Evolutionary conservation across 2,329 filamentous ascomycete species (phyloP).

Genomic region (Colletotrichum filicis): DNA sequence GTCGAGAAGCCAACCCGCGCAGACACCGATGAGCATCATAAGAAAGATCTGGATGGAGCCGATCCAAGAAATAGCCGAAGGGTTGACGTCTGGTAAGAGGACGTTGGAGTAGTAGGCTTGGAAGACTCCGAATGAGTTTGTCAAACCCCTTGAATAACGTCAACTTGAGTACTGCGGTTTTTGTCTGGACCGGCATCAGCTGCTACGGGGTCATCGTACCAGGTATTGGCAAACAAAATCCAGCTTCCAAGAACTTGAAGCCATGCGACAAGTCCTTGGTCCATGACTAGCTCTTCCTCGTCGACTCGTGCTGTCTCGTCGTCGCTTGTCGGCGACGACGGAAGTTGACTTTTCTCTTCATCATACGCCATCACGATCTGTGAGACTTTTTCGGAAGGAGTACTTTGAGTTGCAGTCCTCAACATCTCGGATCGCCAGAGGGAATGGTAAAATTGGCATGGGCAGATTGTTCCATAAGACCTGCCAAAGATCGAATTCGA

Average conservation of each 20-base stretch:
- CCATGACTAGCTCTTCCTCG: slow-evolving; percentile 20
- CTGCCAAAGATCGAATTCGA: background rate
- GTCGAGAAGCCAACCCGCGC: slow-evolving; percentile 60
- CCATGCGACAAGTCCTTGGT: slow-evolving; percentile 55
- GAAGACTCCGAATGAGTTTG: slow-evolving; percentile 63
- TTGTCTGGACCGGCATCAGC: too few relatives aligned
- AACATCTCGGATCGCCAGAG: background rate
- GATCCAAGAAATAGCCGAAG: slow-evolving; percentile 53
- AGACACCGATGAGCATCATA: slow-evolving; percentile 52
- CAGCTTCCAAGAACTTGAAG: slow-evolving; percentile 58
- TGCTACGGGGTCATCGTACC: slow-evolving; percentile 5
- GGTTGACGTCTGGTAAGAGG: slow-evolving; percentile 11
- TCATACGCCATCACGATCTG: background rate
- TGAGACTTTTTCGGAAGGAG: background rate
- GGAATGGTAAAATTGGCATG: too few relatives aligned
- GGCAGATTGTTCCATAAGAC: background rate
- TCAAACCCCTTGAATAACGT: slow-evolving; percentile 47
- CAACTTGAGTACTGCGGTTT: background rate
- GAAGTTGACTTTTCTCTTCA: background rate
- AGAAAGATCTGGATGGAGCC: slow-evolving; percentile 59
- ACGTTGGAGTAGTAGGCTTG: slow-evolving; percentile 61
- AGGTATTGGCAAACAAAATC: slow-evolving; percentile 61
- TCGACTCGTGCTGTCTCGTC: background rate
- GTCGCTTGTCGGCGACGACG: background rate
- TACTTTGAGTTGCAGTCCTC: background rate